A percentile compares a stretch with the other conserved stretches of the same genome.
phyloP scores from a whole-genome alignment of 352 stramenopile genomes.

The Phytophthora agathidicida region DNA sequence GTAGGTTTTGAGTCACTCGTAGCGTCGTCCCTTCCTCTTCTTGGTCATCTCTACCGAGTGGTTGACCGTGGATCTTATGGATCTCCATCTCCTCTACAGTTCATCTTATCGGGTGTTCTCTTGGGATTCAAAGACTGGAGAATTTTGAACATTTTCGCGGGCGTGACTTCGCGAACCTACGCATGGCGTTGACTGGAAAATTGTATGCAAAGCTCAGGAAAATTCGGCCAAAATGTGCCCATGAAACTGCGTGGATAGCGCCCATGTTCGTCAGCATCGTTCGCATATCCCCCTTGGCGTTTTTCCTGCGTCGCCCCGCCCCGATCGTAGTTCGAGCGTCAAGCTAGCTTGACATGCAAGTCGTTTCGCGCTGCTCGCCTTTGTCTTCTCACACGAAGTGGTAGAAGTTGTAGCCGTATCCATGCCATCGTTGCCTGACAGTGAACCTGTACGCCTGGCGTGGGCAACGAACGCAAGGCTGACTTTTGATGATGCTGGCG shows the following conservation, averaged over 20 bases:
- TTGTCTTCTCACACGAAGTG: background rate
- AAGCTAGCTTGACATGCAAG: slow-evolving; percentile 2
- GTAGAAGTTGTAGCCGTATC: background rate
- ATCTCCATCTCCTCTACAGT: slow-evolving; percentile 21
- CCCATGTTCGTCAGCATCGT: slow-evolving; percentile 9
- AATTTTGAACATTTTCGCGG: background rate
- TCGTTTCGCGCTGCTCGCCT: background rate
- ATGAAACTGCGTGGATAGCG: slow-evolving; percentile 9
- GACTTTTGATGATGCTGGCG: slow-evolving; percentile 2
- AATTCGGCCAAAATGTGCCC: background rate
- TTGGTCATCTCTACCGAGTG: slow-evolving; percentile 29
- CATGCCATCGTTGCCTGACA: background rate
- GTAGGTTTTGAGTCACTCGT: slow-evolving; percentile 6
- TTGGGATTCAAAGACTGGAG: background rate
- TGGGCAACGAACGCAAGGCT: background rate
- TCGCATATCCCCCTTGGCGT: slow-evolving; percentile 6
- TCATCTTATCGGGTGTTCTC: slow-evolving; percentile 19
- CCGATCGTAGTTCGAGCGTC: background rate
- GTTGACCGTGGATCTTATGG: slow-evolving; percentile 4
- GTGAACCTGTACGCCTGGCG: slow-evolving; percentile 9
- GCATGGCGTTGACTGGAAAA: slow-evolving; percentile 1
- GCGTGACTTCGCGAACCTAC: slow-evolving; percentile 7
- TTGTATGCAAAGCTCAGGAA: slow-evolving; percentile 8
- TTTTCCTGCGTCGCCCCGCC: slow-evolving; percentile 2
- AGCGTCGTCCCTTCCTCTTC: slow-evolving; percentile 20